Evolutionary conservation across 768 basidiomycete species (phyloP), one percentile per base, ranked within the genome.

Genomic region (Tremella mesenterica): DNA sequence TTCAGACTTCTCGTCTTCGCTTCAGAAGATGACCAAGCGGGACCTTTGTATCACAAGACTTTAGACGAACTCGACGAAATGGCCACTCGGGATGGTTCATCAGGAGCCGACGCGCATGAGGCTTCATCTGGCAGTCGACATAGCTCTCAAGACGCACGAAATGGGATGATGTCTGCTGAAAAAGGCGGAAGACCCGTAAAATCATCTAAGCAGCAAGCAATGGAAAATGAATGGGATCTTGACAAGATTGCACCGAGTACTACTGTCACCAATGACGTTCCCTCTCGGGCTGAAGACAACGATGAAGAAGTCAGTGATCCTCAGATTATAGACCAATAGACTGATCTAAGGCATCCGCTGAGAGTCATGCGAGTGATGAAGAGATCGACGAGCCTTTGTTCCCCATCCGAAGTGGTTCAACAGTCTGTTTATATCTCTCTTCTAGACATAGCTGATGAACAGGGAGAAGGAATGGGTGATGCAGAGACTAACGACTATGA

Each of bases 401-500:
- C n/a, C n/a, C n/a, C n/a, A n/a, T n/a, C n/a, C n/a, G n/a, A n/a
- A n/a, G n/a, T n/a, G n/a, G n/a, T n/a, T n/a, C n/a, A n/a, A n/a
- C n/a, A n/a, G n/a, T n/a, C n/a, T n/a, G n/a, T n/a, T n/a, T n/a
- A n/a, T n/a, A n/a, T n/a, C n/a, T n/a, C n/a, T n/a, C n/a, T n/a
- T n/a, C n/a, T 30, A 23, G 28, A 26, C 16, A 1, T 39, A 18
- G 36, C 48, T 50, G 53, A 54, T 34, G 10, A 23, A 10, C 36
- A 51, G 56, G 48, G 45, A 4, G 75, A 29, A 20, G 77, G 71
- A 18, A 90, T 91, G 86, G 88, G 86, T 12, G 86, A 87, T 63
- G 77, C 81, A 0, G 71, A 73, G 23, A 85, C 81, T 1, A 83
- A 80, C 78, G 82, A 85, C 58, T 92, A 93, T 54, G 88, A 93